Percentiles rank a stretch among this genome's conserved stretches.
These are phyloP conservation scores for Barnettozyma sucrosica DNA, from an alignment of 805 yeast species.

Conservation along the genomic window DNA sequence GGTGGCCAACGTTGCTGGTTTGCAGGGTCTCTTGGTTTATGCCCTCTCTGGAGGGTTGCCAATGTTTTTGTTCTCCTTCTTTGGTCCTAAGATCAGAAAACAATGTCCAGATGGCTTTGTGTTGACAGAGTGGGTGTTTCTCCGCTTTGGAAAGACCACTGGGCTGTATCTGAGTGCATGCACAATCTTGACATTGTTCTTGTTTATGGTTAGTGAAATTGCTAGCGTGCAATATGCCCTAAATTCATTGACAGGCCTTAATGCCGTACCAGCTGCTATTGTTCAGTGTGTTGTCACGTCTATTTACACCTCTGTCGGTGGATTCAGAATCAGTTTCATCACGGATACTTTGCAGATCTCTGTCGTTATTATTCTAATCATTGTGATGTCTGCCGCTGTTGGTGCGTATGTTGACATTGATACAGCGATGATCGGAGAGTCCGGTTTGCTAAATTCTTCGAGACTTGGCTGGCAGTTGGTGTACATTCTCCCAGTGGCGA, in stretches of 20 bases:
- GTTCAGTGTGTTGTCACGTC: slow-evolving; percentile 85
- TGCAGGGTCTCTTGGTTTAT: slow-evolving; percentile 83
- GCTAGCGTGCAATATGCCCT: slow-evolving; percentile 76
- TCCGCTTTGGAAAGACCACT: slow-evolving; percentile 67
- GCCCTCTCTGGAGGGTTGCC: slow-evolving; percentile 78
- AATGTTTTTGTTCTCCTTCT: slow-evolving; percentile 70
- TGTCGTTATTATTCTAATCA: slow-evolving; percentile 57
- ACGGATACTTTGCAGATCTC: slow-evolving; percentile 86
- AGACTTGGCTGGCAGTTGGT: slow-evolving; percentile 85
- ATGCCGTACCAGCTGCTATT: slow-evolving; percentile 75
- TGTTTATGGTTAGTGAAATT: slow-evolving; percentile 84
- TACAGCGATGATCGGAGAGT: slow-evolving; percentile 52
- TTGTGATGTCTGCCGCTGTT: slow-evolving; percentile 73
- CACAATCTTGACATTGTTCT: slow-evolving; percentile 77
- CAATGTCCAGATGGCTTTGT: slow-evolving; percentile 88
- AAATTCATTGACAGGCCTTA: slow-evolving; percentile 68
- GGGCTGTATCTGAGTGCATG: slow-evolving; percentile 73
- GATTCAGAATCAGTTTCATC: slow-evolving; percentile 79
- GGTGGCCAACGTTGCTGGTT: slow-evolving; percentile 79
- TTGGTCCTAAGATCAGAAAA: slow-evolving; percentile 76
- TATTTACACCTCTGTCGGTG: slow-evolving; percentile 82
- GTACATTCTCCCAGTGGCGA: slow-evolving; percentile 79
- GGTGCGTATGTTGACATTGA: slow-evolving; percentile 64
- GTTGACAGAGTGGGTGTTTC: slow-evolving; percentile 90
- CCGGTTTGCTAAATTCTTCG: slow-evolving; percentile 59